phyloP scores from a whole-genome alignment of 1,284 basidiomycete species.

The Ceratobasidium sp. region DNA sequence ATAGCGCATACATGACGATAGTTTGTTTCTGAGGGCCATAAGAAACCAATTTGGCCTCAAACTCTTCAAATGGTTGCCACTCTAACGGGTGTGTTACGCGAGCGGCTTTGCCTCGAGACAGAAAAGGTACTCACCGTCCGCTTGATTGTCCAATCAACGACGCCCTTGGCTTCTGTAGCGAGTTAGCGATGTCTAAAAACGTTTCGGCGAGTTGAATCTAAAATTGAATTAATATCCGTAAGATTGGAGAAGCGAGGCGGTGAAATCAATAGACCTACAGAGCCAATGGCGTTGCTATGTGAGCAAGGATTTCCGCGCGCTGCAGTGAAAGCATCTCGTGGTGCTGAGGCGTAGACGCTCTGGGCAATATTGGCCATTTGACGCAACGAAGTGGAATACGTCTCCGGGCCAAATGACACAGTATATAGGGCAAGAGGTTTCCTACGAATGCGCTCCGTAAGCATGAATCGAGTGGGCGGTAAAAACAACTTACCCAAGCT shows the following conservation, averaged over 20 bases:
- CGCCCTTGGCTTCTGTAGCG: conserved; percentile 70
- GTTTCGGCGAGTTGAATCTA: conserved; percentile 71
- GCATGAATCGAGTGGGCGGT: background rate
- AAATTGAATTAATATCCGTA: background rate
- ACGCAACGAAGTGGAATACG: conserved; percentile 58
- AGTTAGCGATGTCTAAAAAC: conserved; percentile 73
- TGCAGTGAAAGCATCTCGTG: conserved; percentile 63
- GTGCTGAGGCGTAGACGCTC: conserved; percentile 66
- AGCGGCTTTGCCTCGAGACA: too few species aligned
- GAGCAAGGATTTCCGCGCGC: conserved; percentile 63
- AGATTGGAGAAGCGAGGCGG: background rate
- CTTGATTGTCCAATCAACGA: conserved; percentile 55
- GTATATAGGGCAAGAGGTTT: conserved; percentile 72
- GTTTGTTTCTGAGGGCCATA: too few species aligned
- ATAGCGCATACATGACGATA: too few species aligned
- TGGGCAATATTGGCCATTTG: conserved; percentile 69
- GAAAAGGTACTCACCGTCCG: conserved; percentile 35
- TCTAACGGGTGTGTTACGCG: too few species aligned
- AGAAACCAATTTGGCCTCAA: too few species aligned
- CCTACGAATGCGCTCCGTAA: conserved; percentile 55
- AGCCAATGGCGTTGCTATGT: conserved; percentile 69
- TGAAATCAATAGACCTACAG: conserved; percentile 59
- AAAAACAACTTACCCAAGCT: conserved; percentile 63
- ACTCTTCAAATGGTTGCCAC: too few species aligned
- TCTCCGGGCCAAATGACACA: conserved; percentile 68